Evolutionary conservation across 2,329 filamentous ascomycete genomes (phyloP), one percentile per base, ranked within the genome.

Genomic region (Ophiostoma himal-ulmi): DNA sequence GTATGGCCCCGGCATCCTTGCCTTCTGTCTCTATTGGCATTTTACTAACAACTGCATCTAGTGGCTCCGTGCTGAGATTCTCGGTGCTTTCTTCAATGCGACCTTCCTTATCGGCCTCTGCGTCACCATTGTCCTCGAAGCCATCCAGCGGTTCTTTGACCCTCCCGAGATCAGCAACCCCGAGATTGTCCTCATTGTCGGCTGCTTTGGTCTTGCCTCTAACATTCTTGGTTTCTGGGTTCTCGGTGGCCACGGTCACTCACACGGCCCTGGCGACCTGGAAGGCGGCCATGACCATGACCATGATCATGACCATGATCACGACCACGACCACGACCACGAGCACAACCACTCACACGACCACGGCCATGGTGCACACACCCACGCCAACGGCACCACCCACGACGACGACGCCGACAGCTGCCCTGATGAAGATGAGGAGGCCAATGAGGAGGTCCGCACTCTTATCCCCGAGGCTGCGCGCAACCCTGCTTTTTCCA

Each of bases 21-120:
- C 14, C 17, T 13, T 57, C n/a, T 30, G 11, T 39, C 37, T 48
- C 37, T 26, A 4, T 17, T 30, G 41, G 26, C 67, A 22, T 52
- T 39, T 36, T 39, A n/a, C 22, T 60, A 10, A 69, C 52, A 57
- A 57, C 39, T 44, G 8, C 57, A 1, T 44, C 10, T 75, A 94
- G 91, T 99, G 94, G 92, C 91, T 98, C 83, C 92, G 95, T 75
- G 95, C 95, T 48, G 95, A 99, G 83, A 98, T 96, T 13, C 85
- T 99, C 6, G 95, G 95, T 77, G 95, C 95, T 67, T 89, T 98
- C 76, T 92, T 98, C 81, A 99, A 99, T 77, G 95, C 95, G 75
- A 94, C 98, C 65, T 99, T 99, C 82, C 85, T 99, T 64, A 95
- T 99, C 77, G 95, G 95, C 8, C 87, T 99, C 10, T 99, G 95